Conservation (phyloP, 768 basidiomycete species). For the Termitomyces sp. region DNA sequence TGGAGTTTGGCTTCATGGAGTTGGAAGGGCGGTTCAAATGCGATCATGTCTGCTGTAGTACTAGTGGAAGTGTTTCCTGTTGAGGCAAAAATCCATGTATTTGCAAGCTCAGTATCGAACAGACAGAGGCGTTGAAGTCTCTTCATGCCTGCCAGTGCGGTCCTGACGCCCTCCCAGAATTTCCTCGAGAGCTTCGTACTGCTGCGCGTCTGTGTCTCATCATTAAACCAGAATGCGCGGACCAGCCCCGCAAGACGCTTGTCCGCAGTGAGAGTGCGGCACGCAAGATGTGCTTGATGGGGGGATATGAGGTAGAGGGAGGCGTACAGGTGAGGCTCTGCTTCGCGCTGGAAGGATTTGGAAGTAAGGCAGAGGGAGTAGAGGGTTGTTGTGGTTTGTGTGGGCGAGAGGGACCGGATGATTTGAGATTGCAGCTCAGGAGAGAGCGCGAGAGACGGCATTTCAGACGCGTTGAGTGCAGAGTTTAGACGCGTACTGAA, state of each 20-base stretch:
- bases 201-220: background rate
- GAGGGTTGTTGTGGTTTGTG: background rate
- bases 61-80: background rate
- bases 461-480: background rate
- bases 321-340: background rate
- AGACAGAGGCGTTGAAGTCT: background rate
- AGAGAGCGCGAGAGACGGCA: background rate
- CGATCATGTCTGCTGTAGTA: too few species aligned
- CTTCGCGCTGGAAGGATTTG: background rate
- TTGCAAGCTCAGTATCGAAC: background rate
- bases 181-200: too few species aligned
- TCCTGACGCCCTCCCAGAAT: background rate
- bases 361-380: background rate
- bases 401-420: background rate
- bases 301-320: background rate
- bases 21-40: constrained; percentile 20
- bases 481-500: too few species aligned
- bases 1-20: constrained; percentile 43
- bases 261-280: background rate
- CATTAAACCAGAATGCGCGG: background rate
- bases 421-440: background rate
- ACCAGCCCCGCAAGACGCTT: background rate
- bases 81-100: background rate
- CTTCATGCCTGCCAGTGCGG: background rate
- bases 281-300: background rate